Base-by-base conservation (phyloP, 2,329 filamentous ascomycete species). In the Ilyonectria destructans region DNA sequence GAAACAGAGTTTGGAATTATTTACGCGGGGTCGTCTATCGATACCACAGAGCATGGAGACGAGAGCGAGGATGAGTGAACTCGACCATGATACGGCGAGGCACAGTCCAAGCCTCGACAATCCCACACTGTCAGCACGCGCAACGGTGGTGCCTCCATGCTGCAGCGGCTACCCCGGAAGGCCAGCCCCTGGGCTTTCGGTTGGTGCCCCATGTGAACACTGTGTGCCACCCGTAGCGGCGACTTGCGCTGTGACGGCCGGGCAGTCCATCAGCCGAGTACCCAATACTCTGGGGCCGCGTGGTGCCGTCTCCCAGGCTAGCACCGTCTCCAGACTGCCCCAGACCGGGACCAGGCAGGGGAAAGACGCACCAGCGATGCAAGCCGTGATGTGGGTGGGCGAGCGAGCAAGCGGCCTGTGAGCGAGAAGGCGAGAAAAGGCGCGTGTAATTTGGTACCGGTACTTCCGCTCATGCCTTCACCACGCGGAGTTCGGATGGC, bases 161-260 rank as follows among this genome's bases (percentile, higher is more conserved):
- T 71, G 69, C 73, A 74, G 73, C 73, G 67, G 72, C 56, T 74
- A 73, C 72, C 72, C 73, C 73, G 69, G 73, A 43, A 58, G 62
- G 52, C 48, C 59, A 33, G 55, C 56, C 56, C 40, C 56, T 2
- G 12, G 12, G 13, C 10, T 6, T 5, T 46, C 21, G 21, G 26
- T 31, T 56, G 51, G 48, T 8, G 31, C 48, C 48, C 29, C 40
- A 31, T 45, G 19, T 33, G 19, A 40, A 19, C 57, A 69, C 61
- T 51, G 70, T 69, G 46, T 48, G 31, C 15, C 23, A 6, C 46
- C 46, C 13, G 66, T 68, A 57, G 40, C 51, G 33, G 13, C 31
- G 26, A 56, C 57, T 43, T 52, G 4, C 12, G 29, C 10, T 37
- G 40, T 9, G 63, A 40, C 59, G 49, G 43, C 49, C 9, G 29